Base-by-base conservation (phyloP, 2,329 filamentous ascomycete genomes). In the Fusarium sp. region DNA sequence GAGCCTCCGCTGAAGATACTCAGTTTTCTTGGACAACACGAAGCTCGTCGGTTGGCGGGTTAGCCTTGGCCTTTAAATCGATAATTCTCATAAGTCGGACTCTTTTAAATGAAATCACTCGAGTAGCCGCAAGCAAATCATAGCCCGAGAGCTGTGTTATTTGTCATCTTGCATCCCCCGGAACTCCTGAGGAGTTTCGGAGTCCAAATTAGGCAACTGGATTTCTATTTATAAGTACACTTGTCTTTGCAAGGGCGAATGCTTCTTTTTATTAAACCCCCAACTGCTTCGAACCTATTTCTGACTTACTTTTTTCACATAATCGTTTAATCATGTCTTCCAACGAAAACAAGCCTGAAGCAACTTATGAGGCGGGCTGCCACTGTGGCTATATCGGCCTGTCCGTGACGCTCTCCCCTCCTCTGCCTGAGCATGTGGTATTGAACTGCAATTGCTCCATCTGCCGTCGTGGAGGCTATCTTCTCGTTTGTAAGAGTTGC, bases 391-490 rank as follows among this genome's bases (percentile, higher is more conserved):
- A 78, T 49, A 77, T 86, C 57, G 73, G 77, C 57, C 81, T 83
- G 65, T 75, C 77, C 12, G 74, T 83, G 26, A 79, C 76, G 19
- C 75, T 85, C 40, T 80, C 79, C 28, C 81, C 82, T 24, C 78
- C 81, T 25, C 74, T 85, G 26, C 74, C 78, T 5, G 72, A 80
- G 61, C 75, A 80, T 61, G 72, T 76, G 56, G 77, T 83, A 5
- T 42, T 80, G n/a, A 69, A 78, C 19, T 86, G 84, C 76, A 83
- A 80, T 67, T 86, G 84, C 71, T 85, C 83, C 32, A 80, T 81
- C 54, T 85, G 83, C 67, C 70, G 73, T 1, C 76, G 80, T n/a
- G 77, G 80, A 32, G 83, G 83, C 0, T 84, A 84, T 56, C 73
- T 85, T 24, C 74, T 85, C 26, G 75, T 84, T 39, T 83, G 79